Evolutionary conservation across 495 filamentous ascomycete genomes (phyloP).

Genomic region (Trichocladium antarcticum): DNA sequence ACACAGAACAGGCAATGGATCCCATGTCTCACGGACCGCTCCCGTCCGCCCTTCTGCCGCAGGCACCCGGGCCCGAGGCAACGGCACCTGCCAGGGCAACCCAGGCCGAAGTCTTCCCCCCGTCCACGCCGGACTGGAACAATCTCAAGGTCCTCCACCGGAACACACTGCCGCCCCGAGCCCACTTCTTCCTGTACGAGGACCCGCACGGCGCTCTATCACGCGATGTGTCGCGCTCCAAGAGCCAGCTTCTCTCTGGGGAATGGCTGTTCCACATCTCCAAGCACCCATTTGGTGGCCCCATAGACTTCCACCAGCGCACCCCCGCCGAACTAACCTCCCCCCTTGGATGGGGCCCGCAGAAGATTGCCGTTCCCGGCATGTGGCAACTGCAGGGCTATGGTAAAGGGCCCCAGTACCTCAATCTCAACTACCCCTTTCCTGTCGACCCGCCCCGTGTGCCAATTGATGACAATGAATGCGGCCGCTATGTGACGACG

Average conservation of each 20-base stretch:
- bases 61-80: slow-evolving; percentile 1
- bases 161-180: slow-evolving; percentile 51
- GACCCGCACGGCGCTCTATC: slow-evolving; percentile 25
- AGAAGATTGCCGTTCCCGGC: slow-evolving; percentile 47
- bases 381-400: slow-evolving; percentile 64
- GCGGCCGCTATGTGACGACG: slow-evolving; percentile 47
- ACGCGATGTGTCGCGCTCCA: slow-evolving; percentile 24
- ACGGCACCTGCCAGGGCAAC: neutral
- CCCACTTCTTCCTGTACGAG: slow-evolving; percentile 46
- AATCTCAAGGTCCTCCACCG: slow-evolving; percentile 51
- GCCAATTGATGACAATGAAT: slow-evolving; percentile 53
- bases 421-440: slow-evolving; percentile 54
- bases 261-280: slow-evolving; percentile 48
- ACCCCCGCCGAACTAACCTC: slow-evolving; percentile 13
- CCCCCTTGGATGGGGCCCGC: slow-evolving; percentile 37
- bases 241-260: slow-evolving; percentile 43
- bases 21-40: slow-evolving; percentile 5
- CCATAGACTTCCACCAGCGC: slow-evolving; percentile 32
- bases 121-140: slow-evolving; percentile 44
- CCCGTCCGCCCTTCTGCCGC: slow-evolving; percentile 1
- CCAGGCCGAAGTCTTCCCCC: slow-evolving; percentile 11
- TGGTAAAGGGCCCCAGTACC: slow-evolving; percentile 52
- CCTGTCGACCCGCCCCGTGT: slow-evolving; percentile 50
- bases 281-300: slow-evolving; percentile 38
- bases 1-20: slow-evolving; percentile 8